Evolutionary conservation across 2,329 filamentous ascomycete species (phyloP), one percentile per base, ranked within the genome.

Genomic region (Dactylellina sp.): DNA sequence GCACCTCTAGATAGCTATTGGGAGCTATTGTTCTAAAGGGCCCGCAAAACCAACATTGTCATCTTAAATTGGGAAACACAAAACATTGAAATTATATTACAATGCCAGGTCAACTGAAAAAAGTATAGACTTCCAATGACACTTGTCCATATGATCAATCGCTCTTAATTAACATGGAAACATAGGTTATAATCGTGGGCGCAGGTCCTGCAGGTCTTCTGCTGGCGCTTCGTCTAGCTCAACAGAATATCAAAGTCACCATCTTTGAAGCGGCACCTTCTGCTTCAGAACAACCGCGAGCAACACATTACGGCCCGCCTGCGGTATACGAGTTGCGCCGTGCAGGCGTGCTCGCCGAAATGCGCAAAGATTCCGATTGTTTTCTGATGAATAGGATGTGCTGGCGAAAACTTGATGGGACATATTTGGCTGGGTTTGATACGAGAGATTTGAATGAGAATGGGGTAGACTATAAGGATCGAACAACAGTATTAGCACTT

Each of bases 201-300:
- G 84, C 84, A 14, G 84, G 84, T 16, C 84, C 84, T 0, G 83
- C 84, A 0, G 84, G 84, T 16, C 81, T 86, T 1, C 80, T 85
- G 6, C 81, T 84, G n/a, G 83, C 81, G 12, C 81, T 87, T 1
- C 82, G 88, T 1, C 83, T 88, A 5, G 82, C 85, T 18, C 83
- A 84, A 76, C 82, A 84, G 59, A 82, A 83, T 47, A 85, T 88
- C 71, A 80, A 82, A 28, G 84, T 86, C 46, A 84, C 84, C 22
- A 81, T 88, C 20, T 81, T 89, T 60, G 88, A 90, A 77, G 84
- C 84, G 1, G 83, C 84, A 1, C 79, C 82, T 24, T 81, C 84
- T 61, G 82, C 89, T 49, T 86, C 88, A 80, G 82, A 84, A 66
- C 86, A 86, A 66, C 88, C 88, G 0, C 86, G 88, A 25, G 88